These are phyloP conservation scores for Halenospora varia DNA, from an alignment of 495 filamentous ascomycete species.

Conservation along the genomic window DNA sequence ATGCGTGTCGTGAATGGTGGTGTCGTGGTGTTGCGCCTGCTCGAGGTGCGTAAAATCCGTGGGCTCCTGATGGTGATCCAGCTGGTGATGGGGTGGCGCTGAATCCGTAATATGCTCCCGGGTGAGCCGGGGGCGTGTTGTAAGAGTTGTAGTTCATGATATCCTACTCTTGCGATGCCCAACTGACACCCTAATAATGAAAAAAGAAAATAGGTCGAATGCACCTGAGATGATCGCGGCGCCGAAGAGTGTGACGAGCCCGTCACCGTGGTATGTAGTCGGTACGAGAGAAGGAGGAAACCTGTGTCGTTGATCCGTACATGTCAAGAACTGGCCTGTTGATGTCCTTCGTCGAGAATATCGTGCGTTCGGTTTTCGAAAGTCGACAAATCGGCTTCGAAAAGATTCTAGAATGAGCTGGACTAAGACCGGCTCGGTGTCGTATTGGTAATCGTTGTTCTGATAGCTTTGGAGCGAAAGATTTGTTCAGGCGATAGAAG, in stretches of 20 bases:
- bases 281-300: conserved; percentile 27
- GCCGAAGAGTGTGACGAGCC: conserved; percentile 26
- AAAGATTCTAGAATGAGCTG: conserved; percentile 23
- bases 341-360: conserved; percentile 14
- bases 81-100: conserved; percentile 27
- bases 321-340: conserved; percentile 25
- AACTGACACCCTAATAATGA: conserved; percentile 19
- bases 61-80: conserved; percentile 23
- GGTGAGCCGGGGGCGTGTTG: conserved; percentile 20
- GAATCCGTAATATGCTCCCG: conserved; percentile 18
- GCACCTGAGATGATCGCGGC: conserved; percentile 19
- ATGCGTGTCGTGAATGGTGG: conserved; percentile 23
- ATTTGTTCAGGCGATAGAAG: conserved; percentile 4
- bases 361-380: conserved; percentile 5
- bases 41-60: conserved; percentile 15
- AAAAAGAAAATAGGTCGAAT: conserved; percentile 19
- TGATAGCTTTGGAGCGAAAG: conserved; percentile 6
- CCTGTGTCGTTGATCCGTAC: conserved; percentile 29
- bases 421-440: conserved; percentile 16
- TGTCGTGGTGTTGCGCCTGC: conserved; percentile 20
- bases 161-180: conserved; percentile 29
- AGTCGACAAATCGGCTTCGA: conserved; percentile 22
- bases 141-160: conserved; percentile 22
- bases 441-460: conserved; percentile 21
- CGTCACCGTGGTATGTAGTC: conserved; percentile 31